Base-by-base conservation (phyloP, 495 filamentous ascomycete genomes). In the Bathelium albidoporum region DNA sequence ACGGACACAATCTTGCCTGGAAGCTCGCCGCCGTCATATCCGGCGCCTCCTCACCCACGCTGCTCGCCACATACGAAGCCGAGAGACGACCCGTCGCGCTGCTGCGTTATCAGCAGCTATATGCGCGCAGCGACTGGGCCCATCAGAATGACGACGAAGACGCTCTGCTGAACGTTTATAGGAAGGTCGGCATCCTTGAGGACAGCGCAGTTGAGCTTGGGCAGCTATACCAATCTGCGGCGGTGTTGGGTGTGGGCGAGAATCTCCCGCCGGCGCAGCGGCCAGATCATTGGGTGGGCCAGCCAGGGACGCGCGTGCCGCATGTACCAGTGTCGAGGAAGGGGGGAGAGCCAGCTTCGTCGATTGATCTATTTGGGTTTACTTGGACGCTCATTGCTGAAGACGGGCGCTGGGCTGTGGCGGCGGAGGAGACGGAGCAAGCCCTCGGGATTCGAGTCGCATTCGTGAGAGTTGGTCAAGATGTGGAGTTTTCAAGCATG, bases 1-100 rank as follows among this genome's bases (percentile, higher is more conserved):
- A 64, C 20, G 62, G 26, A 20, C 61, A 62, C 41, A 62, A 62
- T 22, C 26, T 62, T 7, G 61, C 61, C 26, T 62, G 61, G 61
- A 62, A 62, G 29, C 41, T 62, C 22, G 41, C 61, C 14, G 18
- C 53, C 29, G 41, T 62, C 20, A 28, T 62, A 12, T 52, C 45
- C 29, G 4, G 26, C 26, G 31, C 32, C 45, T 44, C 61, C 3
- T 12, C 12, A 11, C 24, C 26, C 9, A 24, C 32, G 2, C 44
- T 49, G 5, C 44, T 49, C 18, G 44, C 16, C 18, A 31, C 61
- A 9, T 62, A 62, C 61, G 61, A 62, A 20, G 43, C 41, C 2
- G 61, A 62, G 41, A 26, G 61, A 53, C 53, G 43, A n/a, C 61
- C 61, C 12, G 61, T 62, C 9, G 61, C 43, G 26, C 18, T 49